Evolutionary conservation across 164 flowering plant species (phyloP).

Genomic region (Vitis rotundifolia): DNA sequence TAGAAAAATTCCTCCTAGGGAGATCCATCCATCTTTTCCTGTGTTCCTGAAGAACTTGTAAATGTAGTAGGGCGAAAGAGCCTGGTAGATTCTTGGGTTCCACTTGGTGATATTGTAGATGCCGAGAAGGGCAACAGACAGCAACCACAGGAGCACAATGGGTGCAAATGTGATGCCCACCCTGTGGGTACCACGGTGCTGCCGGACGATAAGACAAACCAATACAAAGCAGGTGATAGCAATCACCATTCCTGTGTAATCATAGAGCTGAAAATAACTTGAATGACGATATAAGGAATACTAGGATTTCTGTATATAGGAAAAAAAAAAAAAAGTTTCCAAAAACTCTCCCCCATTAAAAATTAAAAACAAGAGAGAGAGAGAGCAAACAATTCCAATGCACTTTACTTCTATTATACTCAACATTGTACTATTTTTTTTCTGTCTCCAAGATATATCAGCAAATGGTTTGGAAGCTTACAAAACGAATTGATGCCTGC

Average conservation of each 20-base stretch:
- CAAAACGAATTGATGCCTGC: not conserved
- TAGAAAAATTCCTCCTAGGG: conserved; percentile 68
- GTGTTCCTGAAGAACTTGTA: conserved; percentile 51
- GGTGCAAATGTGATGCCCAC: conserved; percentile 70
- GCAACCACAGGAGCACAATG: conserved; percentile 57
- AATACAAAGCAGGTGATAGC: conserved; percentile 43
- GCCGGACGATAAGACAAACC: conserved; percentile 64
- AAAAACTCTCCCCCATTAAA: too few species aligned
- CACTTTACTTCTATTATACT: not conserved
- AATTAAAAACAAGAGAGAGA: too few species aligned
- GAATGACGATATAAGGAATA: not conserved
- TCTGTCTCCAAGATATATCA: not conserved
- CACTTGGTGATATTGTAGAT: conserved; percentile 59
- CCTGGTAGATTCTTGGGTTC: conserved; percentile 56
- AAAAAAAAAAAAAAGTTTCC: not conserved
- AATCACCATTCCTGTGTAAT: conserved; percentile 43
- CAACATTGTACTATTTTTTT: not conserved
- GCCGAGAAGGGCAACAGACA: conserved; percentile 51
- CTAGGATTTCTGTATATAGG: not conserved
- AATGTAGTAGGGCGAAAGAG: conserved; percentile 68
- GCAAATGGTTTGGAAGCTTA: not conserved
- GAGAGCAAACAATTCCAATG: too few species aligned
- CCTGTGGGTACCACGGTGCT: conserved; percentile 61
- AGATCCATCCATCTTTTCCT: conserved; percentile 70
- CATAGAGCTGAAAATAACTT: conserved; percentile 7